Evolutionary conservation across 768 basidiomycete species (phyloP), one percentile per base, ranked within the genome.

Genomic region (Tricholoma bakamatsutake): DNA sequence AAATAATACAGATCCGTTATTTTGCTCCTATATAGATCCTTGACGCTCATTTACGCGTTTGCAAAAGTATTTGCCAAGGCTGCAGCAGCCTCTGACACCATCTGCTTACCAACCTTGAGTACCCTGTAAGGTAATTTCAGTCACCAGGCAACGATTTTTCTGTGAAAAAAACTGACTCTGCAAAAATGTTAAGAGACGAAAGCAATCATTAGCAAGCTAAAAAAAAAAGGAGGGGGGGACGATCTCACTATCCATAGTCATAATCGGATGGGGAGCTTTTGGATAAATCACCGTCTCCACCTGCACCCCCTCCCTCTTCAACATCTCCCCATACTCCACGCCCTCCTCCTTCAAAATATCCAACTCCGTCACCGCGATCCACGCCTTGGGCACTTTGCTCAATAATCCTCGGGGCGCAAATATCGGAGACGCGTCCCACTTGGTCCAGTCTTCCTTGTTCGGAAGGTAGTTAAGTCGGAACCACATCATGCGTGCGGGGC

Each of bases 341-440:
- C 85, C 88, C 63, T 91, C 88, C 45, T 82, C 82, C 21, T 77
- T 71, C 58, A 89, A 67, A 35, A 88, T 80, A 67, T 91, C 88
- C 30, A 82, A 64, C 66, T 87, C 88, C 7, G 76, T 77, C 3
- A 87, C 80, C 0, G 71, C 84, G 40, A 88, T 77, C 81, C 81
- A 88, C 4, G 84, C 76, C 12, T 71, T 76, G 0, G 85, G 85
- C 2, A 76, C 69, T 54, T 76, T 78, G 48, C 64, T 67, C 57
- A 88, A 66, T 33, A 80, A 65, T 33, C 76, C 76, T 9, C 77
- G 76, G 0, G 86, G 83, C 1, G 87, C 87, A 47, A 86, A 83
- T n/a, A 84, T 71, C 0, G 88, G 87, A 3, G 87, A 88, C 24
- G 79, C 81, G 57, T 85, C 83, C 84, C 85, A 88, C 49, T 83